Conservation (phyloP, 2,329 filamentous ascomycete species). For the Aspergillus terreus region DNA sequence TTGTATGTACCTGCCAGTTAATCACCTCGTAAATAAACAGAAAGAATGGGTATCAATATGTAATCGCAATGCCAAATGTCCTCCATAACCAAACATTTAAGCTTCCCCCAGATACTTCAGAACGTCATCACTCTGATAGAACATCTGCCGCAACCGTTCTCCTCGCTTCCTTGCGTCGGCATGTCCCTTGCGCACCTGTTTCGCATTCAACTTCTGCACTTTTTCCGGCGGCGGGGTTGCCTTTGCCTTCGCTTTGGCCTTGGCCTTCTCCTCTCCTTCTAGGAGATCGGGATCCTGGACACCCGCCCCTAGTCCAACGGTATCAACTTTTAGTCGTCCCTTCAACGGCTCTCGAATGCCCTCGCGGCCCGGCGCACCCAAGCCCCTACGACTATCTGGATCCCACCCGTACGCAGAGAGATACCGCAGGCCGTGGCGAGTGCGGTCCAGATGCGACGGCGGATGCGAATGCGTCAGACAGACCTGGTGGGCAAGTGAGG, state of each 20-base stretch:
- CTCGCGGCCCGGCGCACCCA: conserved; percentile 63
- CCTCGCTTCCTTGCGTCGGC: conserved; percentile 60
- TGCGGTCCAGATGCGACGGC: conserved; percentile 57
- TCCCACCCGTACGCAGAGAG: conserved; percentile 59
- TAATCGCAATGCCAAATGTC: neutral
- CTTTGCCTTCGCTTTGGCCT: conserved; percentile 15
- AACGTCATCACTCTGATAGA: conserved; percentile 72
- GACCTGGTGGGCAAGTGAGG: conserved; percentile 54
- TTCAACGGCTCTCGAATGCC: conserved; percentile 77
- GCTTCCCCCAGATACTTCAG: conserved; percentile 63
- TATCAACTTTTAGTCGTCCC: conserved; percentile 67
- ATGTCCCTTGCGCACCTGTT: conserved; percentile 61
- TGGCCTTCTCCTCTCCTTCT: conserved; percentile 18
- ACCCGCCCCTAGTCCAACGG: conserved; percentile 64
- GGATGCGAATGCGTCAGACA: conserved; percentile 55
- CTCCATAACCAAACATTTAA: neutral
- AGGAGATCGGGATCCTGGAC: conserved; percentile 20
- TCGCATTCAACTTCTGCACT: conserved; percentile 61
- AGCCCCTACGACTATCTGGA: conserved; percentile 60
- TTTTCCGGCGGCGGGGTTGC: conserved; percentile 39
- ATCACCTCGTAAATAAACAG: neutral
- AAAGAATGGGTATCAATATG: no score
- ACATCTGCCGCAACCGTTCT: conserved; percentile 63
- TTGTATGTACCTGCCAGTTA: conserved; percentile 2
- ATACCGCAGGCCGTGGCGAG: conserved; percentile 52